Conservation (phyloP, 2,329 filamentous ascomycete species). For the Trichophyton rubrum region DNA sequence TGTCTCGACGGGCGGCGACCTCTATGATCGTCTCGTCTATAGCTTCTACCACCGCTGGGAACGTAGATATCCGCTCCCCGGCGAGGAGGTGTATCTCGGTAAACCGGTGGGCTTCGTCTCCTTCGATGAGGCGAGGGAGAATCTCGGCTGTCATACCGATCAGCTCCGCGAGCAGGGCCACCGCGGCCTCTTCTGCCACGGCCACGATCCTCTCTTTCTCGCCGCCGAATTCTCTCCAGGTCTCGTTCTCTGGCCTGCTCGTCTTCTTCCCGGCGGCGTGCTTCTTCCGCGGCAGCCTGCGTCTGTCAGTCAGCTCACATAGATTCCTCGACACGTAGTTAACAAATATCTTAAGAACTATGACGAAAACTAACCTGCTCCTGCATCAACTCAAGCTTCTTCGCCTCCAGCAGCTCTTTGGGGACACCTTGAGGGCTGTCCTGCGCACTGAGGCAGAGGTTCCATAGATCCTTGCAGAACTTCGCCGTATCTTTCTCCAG, state of each 20-base stretch:
- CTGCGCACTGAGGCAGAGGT: constrained; percentile 79
- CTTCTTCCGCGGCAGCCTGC: constrained; percentile 57
- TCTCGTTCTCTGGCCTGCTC: constrained; percentile 60
- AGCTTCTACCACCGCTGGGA: constrained; percentile 33
- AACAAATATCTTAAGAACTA: not conserved
- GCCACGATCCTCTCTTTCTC: constrained; percentile 31
- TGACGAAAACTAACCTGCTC: constrained; percentile 57
- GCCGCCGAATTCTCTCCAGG: constrained; percentile 52
- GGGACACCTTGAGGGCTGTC: constrained; percentile 79
- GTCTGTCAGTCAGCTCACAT: constrained; percentile 1
- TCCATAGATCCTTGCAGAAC: constrained; percentile 94
- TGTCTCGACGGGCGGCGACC: constrained; percentile 28
- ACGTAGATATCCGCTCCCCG: constrained; percentile 47
- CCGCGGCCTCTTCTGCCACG: constrained; percentile 28
- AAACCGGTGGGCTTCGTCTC: constrained; percentile 35
- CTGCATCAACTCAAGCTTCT: constrained; percentile 87
- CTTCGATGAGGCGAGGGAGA: constrained; percentile 43
- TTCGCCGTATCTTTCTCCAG: constrained; percentile 78
- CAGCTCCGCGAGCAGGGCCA: constrained; percentile 31
- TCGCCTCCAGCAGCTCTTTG: constrained; percentile 86
- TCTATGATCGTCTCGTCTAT: constrained; percentile 21
- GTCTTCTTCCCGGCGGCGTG: constrained; percentile 57
- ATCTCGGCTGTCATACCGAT: constrained; percentile 36
- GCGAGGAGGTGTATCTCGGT: constrained; percentile 35
- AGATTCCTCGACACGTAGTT: no score